Percentiles rank a stretch among this genome's conserved stretches.
Conservation (phyloP, 345 rosid species). For the Eucalyptus paniculata region DNA sequence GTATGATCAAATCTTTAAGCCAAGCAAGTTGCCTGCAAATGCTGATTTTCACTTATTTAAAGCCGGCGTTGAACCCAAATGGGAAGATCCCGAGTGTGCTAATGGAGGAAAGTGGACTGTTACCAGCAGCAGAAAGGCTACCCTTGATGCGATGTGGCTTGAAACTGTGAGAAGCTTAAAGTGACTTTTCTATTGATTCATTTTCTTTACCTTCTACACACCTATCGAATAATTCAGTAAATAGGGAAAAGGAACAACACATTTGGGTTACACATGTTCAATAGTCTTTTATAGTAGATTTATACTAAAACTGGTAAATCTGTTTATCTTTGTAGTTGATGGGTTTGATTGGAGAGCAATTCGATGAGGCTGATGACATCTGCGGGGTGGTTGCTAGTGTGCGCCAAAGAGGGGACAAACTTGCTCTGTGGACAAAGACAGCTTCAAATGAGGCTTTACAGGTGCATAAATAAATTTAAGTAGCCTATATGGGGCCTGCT, state of each 20-base stretch:
- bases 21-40: slow-evolving; percentile 46
- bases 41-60: slow-evolving; percentile 84
- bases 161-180: slow-evolving; percentile 45
- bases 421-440: slow-evolving; percentile 84
- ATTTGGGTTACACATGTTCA: neutral
- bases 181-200: neutral
- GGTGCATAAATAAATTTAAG: slow-evolving; percentile 14
- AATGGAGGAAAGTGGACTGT: slow-evolving; percentile 92
- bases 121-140: slow-evolving; percentile 26
- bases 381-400: slow-evolving; percentile 92
- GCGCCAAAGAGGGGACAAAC: slow-evolving; percentile 78
- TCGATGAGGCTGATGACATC: slow-evolving; percentile 81
- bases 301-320: neutral
- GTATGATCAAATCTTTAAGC: slow-evolving; percentile 67
- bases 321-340: slow-evolving; percentile 31
- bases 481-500: neutral
- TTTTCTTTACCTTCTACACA: neutral
- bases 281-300: neutral
- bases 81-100: slow-evolving; percentile 98
- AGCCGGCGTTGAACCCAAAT: slow-evolving; percentile 88
- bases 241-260: neutral
- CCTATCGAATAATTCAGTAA: neutral
- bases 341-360: slow-evolving; percentile 96
- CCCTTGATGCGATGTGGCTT: slow-evolving; percentile 69
- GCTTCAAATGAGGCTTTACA: slow-evolving; percentile 88